Conservation (phyloP, 2,329 filamentous ascomycete genomes). For the Beauveria brongniartii region DNA sequence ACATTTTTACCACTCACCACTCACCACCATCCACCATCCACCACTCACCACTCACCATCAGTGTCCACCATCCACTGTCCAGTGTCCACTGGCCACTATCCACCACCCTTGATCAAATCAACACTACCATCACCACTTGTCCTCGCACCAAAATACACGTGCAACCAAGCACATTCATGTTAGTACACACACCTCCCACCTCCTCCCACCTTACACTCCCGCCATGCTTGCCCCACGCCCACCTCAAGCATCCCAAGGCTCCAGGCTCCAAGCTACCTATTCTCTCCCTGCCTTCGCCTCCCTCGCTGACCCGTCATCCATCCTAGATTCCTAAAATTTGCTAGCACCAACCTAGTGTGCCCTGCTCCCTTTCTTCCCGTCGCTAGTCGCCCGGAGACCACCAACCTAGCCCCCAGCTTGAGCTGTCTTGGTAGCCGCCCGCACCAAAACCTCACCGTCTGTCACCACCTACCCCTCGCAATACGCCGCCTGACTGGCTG, state of each 20-base stretch:
- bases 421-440: not conserved
- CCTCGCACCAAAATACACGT: not conserved
- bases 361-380: not conserved
- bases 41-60: not conserved
- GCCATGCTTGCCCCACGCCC: not conserved
- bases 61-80: not conserved
- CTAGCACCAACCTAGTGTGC: not conserved
- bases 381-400: not conserved
- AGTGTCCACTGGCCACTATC: not conserved
- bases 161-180: not conserved
- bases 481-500: constrained; percentile 7
- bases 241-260: too few relatives aligned
- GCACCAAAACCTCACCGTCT: constrained; percentile 5
- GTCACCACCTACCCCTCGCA: constrained; percentile 3
- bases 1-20: not conserved
- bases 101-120: not conserved
- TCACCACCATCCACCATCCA: not conserved
- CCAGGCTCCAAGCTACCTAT: not conserved
- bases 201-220: not conserved
- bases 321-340: not conserved
- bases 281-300: not conserved
- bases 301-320: not conserved
- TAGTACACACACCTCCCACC: not conserved
- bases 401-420: not conserved
- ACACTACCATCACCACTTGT: not conserved